These are phyloP conservation scores for Erodium texanum DNA, from an alignment of 441 rosid species.

Conservation along the genomic window DNA sequence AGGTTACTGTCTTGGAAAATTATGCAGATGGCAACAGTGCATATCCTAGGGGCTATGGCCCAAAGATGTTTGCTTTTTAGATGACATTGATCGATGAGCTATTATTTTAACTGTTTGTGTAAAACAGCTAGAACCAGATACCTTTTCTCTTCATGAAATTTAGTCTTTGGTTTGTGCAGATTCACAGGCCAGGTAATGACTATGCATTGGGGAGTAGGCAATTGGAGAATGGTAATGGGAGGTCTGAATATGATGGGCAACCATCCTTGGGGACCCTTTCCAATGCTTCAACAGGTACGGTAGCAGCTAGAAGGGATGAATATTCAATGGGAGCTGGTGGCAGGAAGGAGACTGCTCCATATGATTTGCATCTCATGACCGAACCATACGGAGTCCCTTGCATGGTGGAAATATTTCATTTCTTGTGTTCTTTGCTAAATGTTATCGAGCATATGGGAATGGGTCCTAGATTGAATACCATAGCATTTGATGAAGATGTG, in stretches of 20 bases:
- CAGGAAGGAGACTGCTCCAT: slow-evolving; percentile 35
- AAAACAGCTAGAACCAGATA: background rate
- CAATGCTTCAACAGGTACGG: slow-evolving; percentile 32
- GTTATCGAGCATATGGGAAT: slow-evolving; percentile 50
- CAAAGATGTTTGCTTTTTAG: background rate
- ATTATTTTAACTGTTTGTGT: background rate
- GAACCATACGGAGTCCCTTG: slow-evolving; percentile 84
- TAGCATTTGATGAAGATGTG: slow-evolving; percentile 88
- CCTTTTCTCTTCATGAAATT: background rate
- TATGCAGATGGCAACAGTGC: background rate
- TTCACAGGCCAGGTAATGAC: slow-evolving; percentile 41
- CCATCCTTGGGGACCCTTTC: slow-evolving; percentile 33
- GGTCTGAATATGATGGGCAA: slow-evolving; percentile 40
- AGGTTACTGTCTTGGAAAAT: background rate
- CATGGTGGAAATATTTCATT: slow-evolving; percentile 89
- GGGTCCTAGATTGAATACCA: slow-evolving; percentile 57
- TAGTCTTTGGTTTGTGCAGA: slow-evolving; percentile 32
- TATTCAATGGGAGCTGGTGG: slow-evolving; percentile 35
- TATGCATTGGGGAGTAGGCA: slow-evolving; percentile 40
- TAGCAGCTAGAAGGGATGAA: slow-evolving; percentile 37
- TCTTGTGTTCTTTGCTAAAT: slow-evolving; percentile 71
- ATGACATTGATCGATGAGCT: background rate
- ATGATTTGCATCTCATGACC: slow-evolving; percentile 45
- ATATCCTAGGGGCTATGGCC: background rate
- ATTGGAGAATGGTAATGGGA: slow-evolving; percentile 49